phyloP scores from a whole-genome alignment of 2,329 filamentous ascomycete species.

The Fusarium sp. region DNA sequence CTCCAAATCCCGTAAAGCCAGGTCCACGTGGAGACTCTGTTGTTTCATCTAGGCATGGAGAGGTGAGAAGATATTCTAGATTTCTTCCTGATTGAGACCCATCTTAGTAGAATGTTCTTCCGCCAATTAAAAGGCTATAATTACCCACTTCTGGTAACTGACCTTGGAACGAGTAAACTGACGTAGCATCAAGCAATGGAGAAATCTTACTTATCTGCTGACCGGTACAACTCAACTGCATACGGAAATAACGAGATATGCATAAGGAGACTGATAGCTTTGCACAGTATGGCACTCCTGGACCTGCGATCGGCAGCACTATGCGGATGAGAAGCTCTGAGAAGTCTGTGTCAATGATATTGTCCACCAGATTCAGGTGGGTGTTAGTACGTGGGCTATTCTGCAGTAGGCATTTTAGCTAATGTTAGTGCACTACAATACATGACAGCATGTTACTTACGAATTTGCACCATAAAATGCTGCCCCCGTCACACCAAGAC shows the following conservation, averaged over 20 bases:
- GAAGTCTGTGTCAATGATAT: background rate
- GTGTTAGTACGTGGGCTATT: too few species aligned
- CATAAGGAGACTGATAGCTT: background rate
- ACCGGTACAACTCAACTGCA: background rate
- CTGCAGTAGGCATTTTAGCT: too few species aligned
- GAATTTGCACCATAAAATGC: too few species aligned
- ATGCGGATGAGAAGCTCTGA: too few species aligned
- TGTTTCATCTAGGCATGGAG: conserved; percentile 3
- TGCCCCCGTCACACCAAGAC: too few species aligned
- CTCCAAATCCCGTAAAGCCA: too few species aligned
- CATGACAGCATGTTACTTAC: too few species aligned
- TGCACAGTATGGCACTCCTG: too few species aligned
- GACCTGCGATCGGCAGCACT: too few species aligned
- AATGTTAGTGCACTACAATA: too few species aligned
- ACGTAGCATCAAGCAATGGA: background rate
- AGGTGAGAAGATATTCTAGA: conserved; percentile 9
- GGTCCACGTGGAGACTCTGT: background rate
- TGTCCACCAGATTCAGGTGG: background rate
- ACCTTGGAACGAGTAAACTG: background rate
- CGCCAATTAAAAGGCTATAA: background rate
- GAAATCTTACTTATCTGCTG: background rate
- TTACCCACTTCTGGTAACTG: background rate
- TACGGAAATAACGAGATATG: background rate
- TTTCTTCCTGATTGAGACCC: conserved; percentile 4
- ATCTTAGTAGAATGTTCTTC: conserved; percentile 12